These are phyloP conservation scores for Brassica hybrid DNA, from an alignment of 441 rosid species.

Conservation along the genomic window DNA sequence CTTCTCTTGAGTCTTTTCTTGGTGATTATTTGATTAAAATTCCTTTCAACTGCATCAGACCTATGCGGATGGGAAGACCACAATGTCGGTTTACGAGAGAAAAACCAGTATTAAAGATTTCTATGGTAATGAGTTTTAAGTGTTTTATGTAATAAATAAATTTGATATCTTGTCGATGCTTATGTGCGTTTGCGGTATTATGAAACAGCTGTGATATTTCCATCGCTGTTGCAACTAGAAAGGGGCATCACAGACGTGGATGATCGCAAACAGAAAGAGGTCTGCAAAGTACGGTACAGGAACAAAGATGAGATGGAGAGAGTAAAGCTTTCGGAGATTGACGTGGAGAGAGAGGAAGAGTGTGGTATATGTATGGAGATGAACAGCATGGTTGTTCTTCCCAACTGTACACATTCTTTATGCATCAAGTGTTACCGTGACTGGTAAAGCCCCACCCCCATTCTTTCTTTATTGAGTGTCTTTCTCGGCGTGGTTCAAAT, in stretches of 20 bases:
- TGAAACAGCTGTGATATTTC: constrained; percentile 78
- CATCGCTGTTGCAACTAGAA: constrained; percentile 85
- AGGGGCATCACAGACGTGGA: constrained; percentile 82
- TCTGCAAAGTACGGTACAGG: constrained; percentile 51
- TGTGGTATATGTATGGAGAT: constrained; percentile 94
- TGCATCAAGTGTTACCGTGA: constrained; percentile 35
- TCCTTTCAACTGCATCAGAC: constrained; percentile 53
- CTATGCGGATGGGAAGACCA: constrained; percentile 87
- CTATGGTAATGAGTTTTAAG: constrained; percentile 57
- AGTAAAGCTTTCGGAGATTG: constrained; percentile 62
- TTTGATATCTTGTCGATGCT: constrained; percentile 19
- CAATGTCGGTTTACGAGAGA: constrained; percentile 60
- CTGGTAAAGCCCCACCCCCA: constrained; percentile 54
- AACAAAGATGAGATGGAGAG: constrained; percentile 56
- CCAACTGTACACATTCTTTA: constrained; percentile 41
- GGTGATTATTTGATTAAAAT: no score
- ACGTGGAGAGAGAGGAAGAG: constrained; percentile 80
- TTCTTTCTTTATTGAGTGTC: neutral
- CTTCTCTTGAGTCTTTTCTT: no score
- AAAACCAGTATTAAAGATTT: constrained; percentile 65
- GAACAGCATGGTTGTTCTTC: constrained; percentile 72
- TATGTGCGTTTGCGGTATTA: neutral
- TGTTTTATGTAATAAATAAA: constrained; percentile 12
- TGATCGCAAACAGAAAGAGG: constrained; percentile 79
- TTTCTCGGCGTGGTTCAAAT: neutral